These are phyloP conservation scores for Trichoderma parareesei DNA, from an alignment of 495 filamentous ascomycete species.

Conservation along the genomic window DNA sequence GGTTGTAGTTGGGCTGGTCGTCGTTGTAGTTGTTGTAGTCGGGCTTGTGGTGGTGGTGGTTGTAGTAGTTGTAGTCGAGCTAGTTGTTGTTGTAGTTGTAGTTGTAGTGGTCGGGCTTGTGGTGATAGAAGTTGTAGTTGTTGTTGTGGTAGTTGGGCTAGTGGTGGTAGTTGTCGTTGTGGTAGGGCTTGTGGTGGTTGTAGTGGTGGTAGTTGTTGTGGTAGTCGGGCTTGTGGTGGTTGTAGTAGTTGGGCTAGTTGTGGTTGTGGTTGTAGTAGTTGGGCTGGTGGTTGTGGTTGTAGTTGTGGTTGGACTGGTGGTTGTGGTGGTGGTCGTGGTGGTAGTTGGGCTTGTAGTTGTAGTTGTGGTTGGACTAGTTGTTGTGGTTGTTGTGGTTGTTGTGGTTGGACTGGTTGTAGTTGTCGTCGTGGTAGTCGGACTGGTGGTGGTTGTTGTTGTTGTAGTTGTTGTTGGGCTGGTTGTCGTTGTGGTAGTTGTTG, in stretches of 20 bases:
- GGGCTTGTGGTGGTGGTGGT: conserved; percentile 2
- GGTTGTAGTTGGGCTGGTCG: conserved; percentile 23
- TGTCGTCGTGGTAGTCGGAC: conserved; percentile 16
- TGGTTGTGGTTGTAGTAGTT: conserved; percentile 1
- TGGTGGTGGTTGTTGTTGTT: not conserved
- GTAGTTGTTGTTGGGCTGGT: no score
- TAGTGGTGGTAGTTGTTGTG: conserved; percentile 16
- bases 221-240: conserved; percentile 16
- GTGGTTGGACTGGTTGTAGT: conserved; percentile 21
- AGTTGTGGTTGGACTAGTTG: conserved; percentile 10
- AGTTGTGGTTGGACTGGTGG: conserved; percentile 17
- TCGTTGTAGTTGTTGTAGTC: not conserved
- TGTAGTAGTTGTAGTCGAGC: conserved; percentile 13
- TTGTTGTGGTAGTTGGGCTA: no score
- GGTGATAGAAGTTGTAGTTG: conserved; percentile 8
- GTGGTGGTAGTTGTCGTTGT: no score
- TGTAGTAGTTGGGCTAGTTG: not conserved
- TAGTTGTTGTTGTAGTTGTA: conserved; percentile 18
- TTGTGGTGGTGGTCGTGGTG: conserved; percentile 18
- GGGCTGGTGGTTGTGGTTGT: conserved; percentile 13
- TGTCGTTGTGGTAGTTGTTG: conserved; percentile 10
- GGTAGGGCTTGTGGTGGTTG: conserved; percentile 12
- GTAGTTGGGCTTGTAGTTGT: not conserved
- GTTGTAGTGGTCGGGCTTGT: conserved; percentile 20
- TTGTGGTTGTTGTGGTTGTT: conserved; percentile 14